These are phyloP conservation scores for Mycosarcoma maydis DNA, from an alignment of 1,284 basidiomycete genomes.

Conservation along the genomic window DNA sequence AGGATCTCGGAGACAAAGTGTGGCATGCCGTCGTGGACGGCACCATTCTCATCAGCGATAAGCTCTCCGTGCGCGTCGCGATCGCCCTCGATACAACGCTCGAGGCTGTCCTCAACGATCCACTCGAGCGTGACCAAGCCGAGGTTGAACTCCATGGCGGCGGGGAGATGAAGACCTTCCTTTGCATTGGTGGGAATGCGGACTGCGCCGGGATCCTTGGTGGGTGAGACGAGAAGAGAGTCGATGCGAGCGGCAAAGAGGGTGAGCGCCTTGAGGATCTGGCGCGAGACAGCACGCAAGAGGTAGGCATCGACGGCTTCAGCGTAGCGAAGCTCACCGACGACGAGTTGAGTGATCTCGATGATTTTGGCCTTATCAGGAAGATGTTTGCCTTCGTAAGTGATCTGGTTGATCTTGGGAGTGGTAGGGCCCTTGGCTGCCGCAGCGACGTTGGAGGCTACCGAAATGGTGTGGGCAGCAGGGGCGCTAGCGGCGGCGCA, in stretches of 20 bases:
- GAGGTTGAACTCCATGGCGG: constrained; percentile 64
- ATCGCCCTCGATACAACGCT: constrained; percentile 62
- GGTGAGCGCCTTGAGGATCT: constrained; percentile 63
- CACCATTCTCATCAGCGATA: constrained; percentile 51
- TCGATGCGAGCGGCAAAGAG: constrained; percentile 65
- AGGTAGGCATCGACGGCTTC: constrained; percentile 60
- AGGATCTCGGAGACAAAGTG: constrained; percentile 64
- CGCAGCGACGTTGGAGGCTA: constrained; percentile 45
- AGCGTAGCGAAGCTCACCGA: constrained; percentile 61
- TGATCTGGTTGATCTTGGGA: constrained; percentile 53
- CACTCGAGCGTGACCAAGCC: constrained; percentile 62
- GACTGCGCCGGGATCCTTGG: constrained; percentile 49
- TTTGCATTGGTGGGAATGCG: constrained; percentile 56
- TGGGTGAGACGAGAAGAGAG: constrained; percentile 56
- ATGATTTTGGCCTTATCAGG: constrained; percentile 56
- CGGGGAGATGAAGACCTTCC: constrained; percentile 50
- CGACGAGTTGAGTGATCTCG: constrained; percentile 59
- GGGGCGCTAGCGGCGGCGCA: constrained; percentile 29
- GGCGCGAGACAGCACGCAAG: constrained; percentile 61
- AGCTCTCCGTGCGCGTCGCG: constrained; percentile 47
- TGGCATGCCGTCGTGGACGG: constrained; percentile 56
- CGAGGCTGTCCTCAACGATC: constrained; percentile 65
- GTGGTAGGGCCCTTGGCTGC: constrained; percentile 40
- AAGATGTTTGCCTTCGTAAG: constrained; percentile 57
- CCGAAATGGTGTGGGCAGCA: constrained; percentile 18